Conservation (phyloP, 2,329 filamentous ascomycete species). For the Neopestalotiopsis clavispora region DNA sequence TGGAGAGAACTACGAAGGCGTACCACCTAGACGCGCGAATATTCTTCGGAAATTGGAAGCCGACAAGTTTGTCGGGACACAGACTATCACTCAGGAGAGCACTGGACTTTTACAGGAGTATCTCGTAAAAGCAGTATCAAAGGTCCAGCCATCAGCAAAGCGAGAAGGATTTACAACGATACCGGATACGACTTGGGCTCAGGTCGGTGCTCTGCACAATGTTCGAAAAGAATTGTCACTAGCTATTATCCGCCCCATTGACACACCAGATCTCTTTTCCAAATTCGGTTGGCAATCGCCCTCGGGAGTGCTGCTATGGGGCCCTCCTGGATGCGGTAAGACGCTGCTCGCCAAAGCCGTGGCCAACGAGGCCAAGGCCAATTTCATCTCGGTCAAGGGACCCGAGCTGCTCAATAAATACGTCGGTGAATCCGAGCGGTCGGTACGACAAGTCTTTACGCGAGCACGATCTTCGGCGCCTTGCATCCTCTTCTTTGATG, state of each 20-base stretch:
- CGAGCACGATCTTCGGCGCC: constrained; percentile 85
- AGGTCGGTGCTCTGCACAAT: constrained; percentile 84
- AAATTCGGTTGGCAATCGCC: constrained; percentile 79
- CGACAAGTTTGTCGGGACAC: constrained; percentile 26
- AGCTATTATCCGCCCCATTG: constrained; percentile 90
- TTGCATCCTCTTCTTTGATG: constrained; percentile 97
- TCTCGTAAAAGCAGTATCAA: constrained; percentile 76
- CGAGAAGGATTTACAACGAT: constrained; percentile 95
- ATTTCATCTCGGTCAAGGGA: constrained; percentile 97
- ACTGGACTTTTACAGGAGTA: constrained; percentile 56
- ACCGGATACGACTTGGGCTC: constrained; percentile 88
- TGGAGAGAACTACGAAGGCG: constrained; percentile 28
- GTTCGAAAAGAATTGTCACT: constrained; percentile 82
- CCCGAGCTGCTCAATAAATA: constrained; percentile 97
- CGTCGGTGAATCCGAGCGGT: constrained; percentile 93
- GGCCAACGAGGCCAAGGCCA: constrained; percentile 92
- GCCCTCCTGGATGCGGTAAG: constrained; percentile 95
- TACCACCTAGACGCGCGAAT: constrained; percentile 20
- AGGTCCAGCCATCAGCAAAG: constrained; percentile 80
- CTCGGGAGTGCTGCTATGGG: constrained; percentile 92
- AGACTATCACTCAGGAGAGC: constrained; percentile 27
- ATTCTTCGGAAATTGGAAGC: constrained; percentile 26
- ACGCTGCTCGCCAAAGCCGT: constrained; percentile 95
- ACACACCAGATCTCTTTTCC: constrained; percentile 76
- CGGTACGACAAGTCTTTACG: constrained; percentile 89